Conservation (phyloP, 1,284 basidiomycete species). For the Ganoderma boninense region DNA sequence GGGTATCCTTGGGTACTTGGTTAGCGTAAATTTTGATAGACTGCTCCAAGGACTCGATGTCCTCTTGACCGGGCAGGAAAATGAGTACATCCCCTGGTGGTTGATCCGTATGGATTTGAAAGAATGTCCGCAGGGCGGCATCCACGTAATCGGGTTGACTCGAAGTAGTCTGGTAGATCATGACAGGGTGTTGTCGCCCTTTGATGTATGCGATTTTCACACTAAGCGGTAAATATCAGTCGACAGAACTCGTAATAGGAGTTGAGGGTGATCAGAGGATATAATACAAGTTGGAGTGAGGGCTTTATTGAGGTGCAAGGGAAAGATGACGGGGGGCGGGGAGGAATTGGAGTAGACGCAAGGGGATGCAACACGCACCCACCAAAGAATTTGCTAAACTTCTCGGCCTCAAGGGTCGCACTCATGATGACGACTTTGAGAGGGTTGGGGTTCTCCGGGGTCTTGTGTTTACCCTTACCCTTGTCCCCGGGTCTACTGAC, state of each 20-base stretch:
- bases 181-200: slow-evolving; percentile 94
- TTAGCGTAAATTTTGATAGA: slow-evolving; percentile 74
- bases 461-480: slow-evolving; percentile 32
- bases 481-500: slow-evolving; percentile 47
- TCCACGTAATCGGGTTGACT: slow-evolving; percentile 90
- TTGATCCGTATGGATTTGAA: slow-evolving; percentile 87
- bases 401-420: slow-evolving; percentile 95
- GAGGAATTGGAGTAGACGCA: not conserved
- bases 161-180: slow-evolving; percentile 75
- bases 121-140: slow-evolving; percentile 88
- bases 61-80: slow-evolving; percentile 96
- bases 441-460: slow-evolving; percentile 46
- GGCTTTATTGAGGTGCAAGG: not conserved
- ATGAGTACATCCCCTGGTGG: slow-evolving; percentile 91
- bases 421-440: slow-evolving; percentile 98
- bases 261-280: not conserved
- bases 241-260: not conserved
- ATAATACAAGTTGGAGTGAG: not conserved
- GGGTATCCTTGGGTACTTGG: slow-evolving; percentile 64
- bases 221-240: slow-evolving; percentile 48
- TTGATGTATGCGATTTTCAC: slow-evolving; percentile 91
- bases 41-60: slow-evolving; percentile 90
- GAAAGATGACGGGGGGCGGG: not conserved
- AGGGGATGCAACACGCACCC: slow-evolving; percentile 51
- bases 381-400: slow-evolving; percentile 90